Evolutionary conservation across 2,329 filamentous ascomycete genomes (phyloP).

Genomic region (Grosmannia serpens): DNA sequence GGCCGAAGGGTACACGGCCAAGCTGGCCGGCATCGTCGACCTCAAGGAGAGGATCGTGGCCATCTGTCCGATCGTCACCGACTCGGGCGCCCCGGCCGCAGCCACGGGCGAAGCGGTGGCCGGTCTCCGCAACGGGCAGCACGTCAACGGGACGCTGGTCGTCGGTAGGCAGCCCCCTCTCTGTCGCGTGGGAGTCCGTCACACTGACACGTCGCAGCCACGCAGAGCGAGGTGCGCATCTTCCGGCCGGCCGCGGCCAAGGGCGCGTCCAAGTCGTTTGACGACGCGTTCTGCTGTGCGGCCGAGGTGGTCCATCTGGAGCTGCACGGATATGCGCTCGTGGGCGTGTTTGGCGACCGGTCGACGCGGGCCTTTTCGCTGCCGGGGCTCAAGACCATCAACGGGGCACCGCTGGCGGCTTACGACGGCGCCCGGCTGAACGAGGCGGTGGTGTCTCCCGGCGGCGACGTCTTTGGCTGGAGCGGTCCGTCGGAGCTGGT

Average conservation of each 20-base stretch:
- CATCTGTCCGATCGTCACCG: slow-evolving; percentile 68
- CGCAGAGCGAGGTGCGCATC: slow-evolving; percentile 66
- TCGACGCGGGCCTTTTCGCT: slow-evolving; percentile 71
- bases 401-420: slow-evolving; percentile 51
- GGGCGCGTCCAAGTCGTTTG: slow-evolving; percentile 86
- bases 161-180: slow-evolving; percentile 39
- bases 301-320: slow-evolving; percentile 67
- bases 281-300: slow-evolving; percentile 69
- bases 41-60: slow-evolving; percentile 62
- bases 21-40: slow-evolving; percentile 55
- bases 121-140: slow-evolving; percentile 61
- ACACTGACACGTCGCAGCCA: slow-evolving; percentile 32
- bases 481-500: slow-evolving; percentile 77
- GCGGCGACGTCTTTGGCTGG: slow-evolving; percentile 80
- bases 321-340: slow-evolving; percentile 63
- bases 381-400: slow-evolving; percentile 80
- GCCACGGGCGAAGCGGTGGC: slow-evolving; percentile 67
- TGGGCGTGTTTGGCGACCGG: slow-evolving; percentile 77
- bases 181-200: too few relatives aligned
- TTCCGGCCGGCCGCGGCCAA: slow-evolving; percentile 78
- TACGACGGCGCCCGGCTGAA: slow-evolving; percentile 63
- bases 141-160: slow-evolving; percentile 70
- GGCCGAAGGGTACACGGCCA: slow-evolving; percentile 58
- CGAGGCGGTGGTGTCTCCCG: slow-evolving; percentile 59
- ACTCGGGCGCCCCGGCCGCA: slow-evolving; percentile 61